Base-by-base conservation (phyloP, 768 basidiomycete species). In the Leccinum rimulosum region DNA sequence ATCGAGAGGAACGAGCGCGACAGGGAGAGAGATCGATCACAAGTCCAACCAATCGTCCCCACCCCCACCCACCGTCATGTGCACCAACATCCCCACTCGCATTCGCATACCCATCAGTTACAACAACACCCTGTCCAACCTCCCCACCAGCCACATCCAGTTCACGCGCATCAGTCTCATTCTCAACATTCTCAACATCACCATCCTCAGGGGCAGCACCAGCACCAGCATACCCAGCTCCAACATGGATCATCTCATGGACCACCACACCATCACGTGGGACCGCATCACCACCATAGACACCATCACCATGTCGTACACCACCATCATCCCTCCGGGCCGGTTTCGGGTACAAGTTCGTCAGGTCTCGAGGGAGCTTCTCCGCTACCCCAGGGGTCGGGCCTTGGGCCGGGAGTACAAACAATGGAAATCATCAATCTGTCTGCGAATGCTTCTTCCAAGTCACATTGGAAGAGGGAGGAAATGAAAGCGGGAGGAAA, bases 341-440 rank as follows among this genome's bases (percentile, higher is more conserved):
- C 50, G 28, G 30, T 17, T 15, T 74, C 71, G 27, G 63, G 71
- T 54, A 25, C 66, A 27, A 61, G 61, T 45, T 66, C 61, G n/a
- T 63, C 71, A 19, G 68, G 70, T 47, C 66, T 68, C 14, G 64
- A 69, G 55, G 66, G 71, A 49, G 54, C 61, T 62, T 59, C 66
- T 55, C 61, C 69, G 72, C 58, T 78, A 77, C 28, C 77, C 71
- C 47, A 75, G 74, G 35, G 69, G 15, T 49, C 77, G 5, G 76
- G 75, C 27, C 69, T 70, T 36, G 71, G 70, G 2, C 77, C 71
- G 33, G 67, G 72, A 52, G 60, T 69, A 30, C 81, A 81, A 62
- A 77, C 79, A 10, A 79, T 82, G 19, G 84, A 85, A 59, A 73
- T 83, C 49, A 81, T 85, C 47, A 83, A 78, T 55, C 70, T 83